Conservation (phyloP, 257 asterid species). For the Lantana camara region DNA sequence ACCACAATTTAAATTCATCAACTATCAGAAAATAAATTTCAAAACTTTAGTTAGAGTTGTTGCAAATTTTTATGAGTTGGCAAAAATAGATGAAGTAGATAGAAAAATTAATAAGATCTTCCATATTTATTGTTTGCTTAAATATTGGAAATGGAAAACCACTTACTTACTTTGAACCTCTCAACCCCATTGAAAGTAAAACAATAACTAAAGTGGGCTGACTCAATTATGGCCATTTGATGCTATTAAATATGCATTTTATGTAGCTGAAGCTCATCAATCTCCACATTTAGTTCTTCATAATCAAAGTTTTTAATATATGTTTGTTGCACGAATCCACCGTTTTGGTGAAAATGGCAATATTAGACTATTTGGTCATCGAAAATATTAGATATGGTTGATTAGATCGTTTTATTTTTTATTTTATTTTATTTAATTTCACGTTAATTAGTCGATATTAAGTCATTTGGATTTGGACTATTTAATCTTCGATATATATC, state of each 20-base stretch:
- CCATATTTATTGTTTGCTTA: slow-evolving; percentile 5
- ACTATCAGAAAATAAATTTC: background rate
- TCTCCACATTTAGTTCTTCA: background rate
- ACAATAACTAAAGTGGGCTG: background rate
- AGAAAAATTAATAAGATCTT: background rate
- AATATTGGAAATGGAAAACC: slow-evolving; percentile 19
- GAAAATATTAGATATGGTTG: no score
- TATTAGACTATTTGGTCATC: no score
- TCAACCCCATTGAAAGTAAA: slow-evolving; percentile 10
- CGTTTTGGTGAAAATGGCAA: background rate
- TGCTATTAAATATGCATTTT: background rate
- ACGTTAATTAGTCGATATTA: no score
- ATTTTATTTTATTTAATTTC: no score
- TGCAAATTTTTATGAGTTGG: background rate
- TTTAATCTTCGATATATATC: no score
- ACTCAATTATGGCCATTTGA: slow-evolving; percentile 6
- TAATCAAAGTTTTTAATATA: background rate
- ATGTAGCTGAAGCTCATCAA: background rate
- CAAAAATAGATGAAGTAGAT: slow-evolving; percentile 12
- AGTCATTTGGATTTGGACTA: no score
- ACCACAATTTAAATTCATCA: background rate
- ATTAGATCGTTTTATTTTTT: no score
- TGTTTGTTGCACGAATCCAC: no score
- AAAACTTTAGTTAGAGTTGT: background rate
- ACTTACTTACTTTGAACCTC: slow-evolving; percentile 3